These are phyloP conservation scores for Francoa sonchifolia DNA, from an alignment of 441 rosid species.

Conservation along the genomic window DNA sequence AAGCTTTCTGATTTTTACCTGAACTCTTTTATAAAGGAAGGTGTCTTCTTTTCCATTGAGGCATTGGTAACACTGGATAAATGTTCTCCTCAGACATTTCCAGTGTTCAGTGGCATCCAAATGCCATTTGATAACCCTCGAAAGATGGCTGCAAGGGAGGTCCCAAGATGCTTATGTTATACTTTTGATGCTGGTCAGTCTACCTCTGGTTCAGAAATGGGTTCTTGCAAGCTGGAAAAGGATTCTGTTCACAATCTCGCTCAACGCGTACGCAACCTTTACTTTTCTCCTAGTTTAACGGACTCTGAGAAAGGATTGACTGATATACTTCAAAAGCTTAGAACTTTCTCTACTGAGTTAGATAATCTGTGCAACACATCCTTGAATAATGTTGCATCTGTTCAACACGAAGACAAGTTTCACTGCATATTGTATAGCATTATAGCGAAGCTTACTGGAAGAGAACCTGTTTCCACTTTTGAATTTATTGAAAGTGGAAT, in stretches of 20 bases:
- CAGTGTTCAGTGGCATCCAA: constrained; percentile 30
- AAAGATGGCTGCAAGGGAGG: constrained; percentile 41
- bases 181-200: constrained; percentile 39
- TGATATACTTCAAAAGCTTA: constrained; percentile 76
- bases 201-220: constrained; percentile 27
- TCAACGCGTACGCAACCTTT: constrained; percentile 43
- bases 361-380: constrained; percentile 33
- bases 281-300: constrained; percentile 47
- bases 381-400: constrained; percentile 16
- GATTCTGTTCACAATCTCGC: constrained; percentile 63
- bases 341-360: constrained; percentile 47
- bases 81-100: constrained; percentile 36
- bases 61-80: constrained; percentile 49
- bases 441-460: constrained; percentile 55
- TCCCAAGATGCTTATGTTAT: constrained; percentile 68
- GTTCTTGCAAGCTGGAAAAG: constrained; percentile 57
- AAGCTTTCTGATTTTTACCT: constrained; percentile 53
- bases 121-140: constrained; percentile 36
- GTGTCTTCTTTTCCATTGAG: constrained; percentile 71
- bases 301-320: constrained; percentile 64
- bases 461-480: constrained; percentile 83
- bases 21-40: constrained; percentile 78
- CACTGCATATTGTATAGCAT: constrained; percentile 38
- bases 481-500: constrained; percentile 91
- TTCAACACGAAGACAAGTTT: constrained; percentile 41